Evolutionary conservation across 148 eudicot genomes (phyloP).

Genomic region (Amaranthus hypochondriacus): DNA sequence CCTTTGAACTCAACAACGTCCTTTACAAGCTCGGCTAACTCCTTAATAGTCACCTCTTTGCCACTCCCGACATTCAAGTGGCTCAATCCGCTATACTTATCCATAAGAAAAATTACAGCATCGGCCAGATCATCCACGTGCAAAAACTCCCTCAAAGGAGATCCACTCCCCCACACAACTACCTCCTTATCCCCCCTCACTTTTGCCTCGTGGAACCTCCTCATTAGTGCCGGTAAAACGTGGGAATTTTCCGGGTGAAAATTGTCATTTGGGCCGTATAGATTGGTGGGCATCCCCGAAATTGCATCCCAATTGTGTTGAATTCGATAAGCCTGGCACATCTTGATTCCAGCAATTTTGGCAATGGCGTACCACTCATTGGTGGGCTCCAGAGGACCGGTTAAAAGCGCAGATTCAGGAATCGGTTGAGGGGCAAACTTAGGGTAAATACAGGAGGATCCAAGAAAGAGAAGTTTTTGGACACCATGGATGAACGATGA

Average conservation of each 20-base stretch:
- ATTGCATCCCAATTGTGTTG: constrained; percentile 42
- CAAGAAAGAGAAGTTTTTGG: constrained; percentile 68
- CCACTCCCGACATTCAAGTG: constrained; percentile 98
- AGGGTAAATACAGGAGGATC: constrained; percentile 95
- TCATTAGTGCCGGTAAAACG: constrained; percentile 80
- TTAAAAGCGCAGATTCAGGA: constrained; percentile 63
- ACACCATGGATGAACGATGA: constrained; percentile 56
- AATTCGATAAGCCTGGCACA: constrained; percentile 60
- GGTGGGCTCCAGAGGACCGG: constrained; percentile 87
- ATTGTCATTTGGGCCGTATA: constrained; percentile 94
- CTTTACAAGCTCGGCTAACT: constrained; percentile 90
- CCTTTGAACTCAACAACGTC: constrained; percentile 89
- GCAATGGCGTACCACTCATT: constrained; percentile 97
- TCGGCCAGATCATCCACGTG: constrained; percentile 94
- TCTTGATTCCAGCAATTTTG: constrained; percentile 88
- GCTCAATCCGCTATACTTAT: constrained; percentile 65
- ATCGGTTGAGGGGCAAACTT: constrained; percentile 96
- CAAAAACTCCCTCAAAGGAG: constrained; percentile 83
- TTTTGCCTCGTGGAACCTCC: constrained; percentile 93
- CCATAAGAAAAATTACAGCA: constrained; percentile 73
- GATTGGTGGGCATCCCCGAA: constrained; percentile 91
- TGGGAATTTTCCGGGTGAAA: constrained; percentile 96
- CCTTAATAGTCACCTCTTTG: constrained; percentile 85
- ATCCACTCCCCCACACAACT: constrained; percentile 96
- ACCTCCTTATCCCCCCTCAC: constrained; percentile 53